A percentile compares a stretch with the other conserved stretches of the same genome.
Evolutionary conservation across 106 monocot species (phyloP).

Genomic region (Phalaenopsis equestris): DNA sequence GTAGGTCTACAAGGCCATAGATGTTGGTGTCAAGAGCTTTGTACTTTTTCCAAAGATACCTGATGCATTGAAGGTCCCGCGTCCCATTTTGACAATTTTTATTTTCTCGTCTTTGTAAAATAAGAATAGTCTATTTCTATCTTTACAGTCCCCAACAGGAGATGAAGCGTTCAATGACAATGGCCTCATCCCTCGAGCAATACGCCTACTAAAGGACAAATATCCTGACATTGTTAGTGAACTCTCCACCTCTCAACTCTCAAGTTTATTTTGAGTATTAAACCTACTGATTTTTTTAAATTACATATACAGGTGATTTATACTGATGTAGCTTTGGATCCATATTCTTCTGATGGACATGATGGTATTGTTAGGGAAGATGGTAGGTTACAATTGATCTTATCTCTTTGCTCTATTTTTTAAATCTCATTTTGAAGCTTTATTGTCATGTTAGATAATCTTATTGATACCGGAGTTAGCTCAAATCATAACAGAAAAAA

Average conservation of each 20-base stretch:
- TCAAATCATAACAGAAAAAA: no score
- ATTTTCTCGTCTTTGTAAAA: background rate
- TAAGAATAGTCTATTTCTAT: slow-evolving; percentile 3
- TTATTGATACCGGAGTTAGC: no score
- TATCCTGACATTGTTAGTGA: slow-evolving; percentile 80
- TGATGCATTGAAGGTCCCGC: slow-evolving; percentile 85
- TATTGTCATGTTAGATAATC: background rate
- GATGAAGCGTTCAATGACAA: slow-evolving; percentile 99
- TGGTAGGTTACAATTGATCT: slow-evolving; percentile 42
- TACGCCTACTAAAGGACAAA: slow-evolving; percentile 91
- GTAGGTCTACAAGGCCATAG: slow-evolving; percentile 88
- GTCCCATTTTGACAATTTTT: background rate
- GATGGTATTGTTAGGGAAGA: slow-evolving; percentile 99
- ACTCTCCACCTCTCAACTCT: slow-evolving; percentile 4
- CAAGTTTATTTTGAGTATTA: background rate
- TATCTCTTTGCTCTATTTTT: background rate
- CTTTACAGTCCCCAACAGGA: slow-evolving; percentile 67
- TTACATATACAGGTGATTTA: slow-evolving; percentile 63
- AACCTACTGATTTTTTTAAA: background rate
- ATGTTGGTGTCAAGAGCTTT: slow-evolving; percentile 95
- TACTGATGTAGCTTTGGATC: slow-evolving; percentile 99
- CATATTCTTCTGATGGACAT: slow-evolving; percentile 96
- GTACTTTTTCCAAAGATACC: slow-evolving; percentile 98
- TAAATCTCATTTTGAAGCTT: background rate
- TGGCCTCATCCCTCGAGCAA: slow-evolving; percentile 84